Evolutionary conservation across 2,329 filamentous ascomycete genomes (phyloP), one percentile per base, ranked within the genome.

Genomic region (Acrocalymma vagum): DNA sequence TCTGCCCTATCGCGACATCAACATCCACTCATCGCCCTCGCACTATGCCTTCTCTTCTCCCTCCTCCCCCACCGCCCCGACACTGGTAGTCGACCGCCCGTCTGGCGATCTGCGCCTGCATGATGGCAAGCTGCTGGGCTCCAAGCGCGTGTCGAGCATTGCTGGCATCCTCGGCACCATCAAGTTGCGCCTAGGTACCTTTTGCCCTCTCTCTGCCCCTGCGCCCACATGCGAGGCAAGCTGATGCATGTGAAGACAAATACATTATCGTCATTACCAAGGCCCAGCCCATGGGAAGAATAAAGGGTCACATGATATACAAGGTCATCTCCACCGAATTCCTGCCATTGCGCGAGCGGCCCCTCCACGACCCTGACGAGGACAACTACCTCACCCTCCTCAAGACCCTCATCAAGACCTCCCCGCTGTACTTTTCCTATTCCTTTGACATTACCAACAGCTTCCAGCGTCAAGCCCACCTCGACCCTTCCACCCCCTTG

Each of bases 381-480:
- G 93, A 97, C 72, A 88, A 84, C 57, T 97, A 96, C 71, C 81
- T 97, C 38, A 74, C 78, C 33, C 79, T 97, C 38, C 82, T 99
- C 57, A 91, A 91, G 71, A 83, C 81, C 31, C 85, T 94, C 49
- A 81, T 99, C 58, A 87, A 88, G 68, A 85, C 83, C 9, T 89
- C 88, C 0, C 90, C 93, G 7, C 91, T 97, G 86, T 97, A 95
- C 80, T 99, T 96, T 65, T 97, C 94, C 42, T 99, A 99, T 77
- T 93, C 92, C 7, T 84, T 95, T 69, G 94, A 99, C 72, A 81
- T 99, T 52, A 99, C 94, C 58, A 99, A 95, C 77, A 92, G 84
- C 67, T 96, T 97, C 76, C 94, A 99, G 74, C 85, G 94, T 51
- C 94, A 97, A 69, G 85, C 92, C 3, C 84, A 92, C 55, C 78